phyloP scores from a whole-genome alignment of 331 rosid genomes.

The Cydonia oblonga region DNA sequence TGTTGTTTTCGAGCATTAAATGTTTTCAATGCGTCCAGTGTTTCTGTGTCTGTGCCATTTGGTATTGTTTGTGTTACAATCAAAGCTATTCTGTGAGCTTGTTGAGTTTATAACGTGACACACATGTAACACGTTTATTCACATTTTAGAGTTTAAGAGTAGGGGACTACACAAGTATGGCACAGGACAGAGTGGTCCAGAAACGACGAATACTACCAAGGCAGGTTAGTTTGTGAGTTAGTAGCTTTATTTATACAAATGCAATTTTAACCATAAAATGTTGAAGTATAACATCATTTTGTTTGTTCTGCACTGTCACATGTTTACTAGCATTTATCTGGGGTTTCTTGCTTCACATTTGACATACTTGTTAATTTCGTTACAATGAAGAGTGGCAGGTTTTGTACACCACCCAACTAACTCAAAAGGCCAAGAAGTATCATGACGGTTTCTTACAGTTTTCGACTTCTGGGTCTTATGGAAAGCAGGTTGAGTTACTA shows the following conservation, averaged over 20 bases:
- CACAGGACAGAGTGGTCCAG: conserved; percentile 45
- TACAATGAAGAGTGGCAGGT: conserved; percentile 67
- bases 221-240: conserved; percentile 40
- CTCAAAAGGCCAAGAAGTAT: conserved; percentile 60
- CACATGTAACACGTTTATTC: conserved; percentile 2
- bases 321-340: neutral
- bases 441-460: conserved; percentile 63
- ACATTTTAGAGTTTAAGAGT: conserved; percentile 69
- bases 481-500: conserved; percentile 55
- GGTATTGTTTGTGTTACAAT: too few species aligned
- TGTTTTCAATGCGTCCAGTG: too few species aligned
- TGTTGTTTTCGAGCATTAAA: too few species aligned
- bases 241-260: neutral
- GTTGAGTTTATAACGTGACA: neutral
- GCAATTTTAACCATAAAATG: neutral
- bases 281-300: neutral
- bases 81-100: too few species aligned
- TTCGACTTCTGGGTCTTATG: conserved; percentile 40
- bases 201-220: conserved; percentile 22
- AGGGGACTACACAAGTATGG: conserved; percentile 53
- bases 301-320: neutral
- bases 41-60: too few species aligned
- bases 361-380: neutral
- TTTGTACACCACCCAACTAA: conserved; percentile 57
- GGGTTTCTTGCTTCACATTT: neutral